phyloP scores from a whole-genome alignment of 768 basidiomycete species.

The Suillus decipiens region DNA sequence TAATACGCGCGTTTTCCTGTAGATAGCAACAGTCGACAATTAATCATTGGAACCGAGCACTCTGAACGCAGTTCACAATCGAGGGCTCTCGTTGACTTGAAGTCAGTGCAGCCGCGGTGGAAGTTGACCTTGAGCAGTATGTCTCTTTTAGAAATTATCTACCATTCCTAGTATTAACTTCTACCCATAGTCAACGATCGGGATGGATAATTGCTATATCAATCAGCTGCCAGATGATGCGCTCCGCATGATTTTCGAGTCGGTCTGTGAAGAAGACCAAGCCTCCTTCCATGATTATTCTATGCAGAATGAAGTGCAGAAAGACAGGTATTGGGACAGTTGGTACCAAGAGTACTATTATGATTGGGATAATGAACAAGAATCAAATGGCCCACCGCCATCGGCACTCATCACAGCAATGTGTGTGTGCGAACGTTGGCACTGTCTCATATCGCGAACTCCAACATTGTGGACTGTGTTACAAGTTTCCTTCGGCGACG shows the following conservation, averaged over 20 bases:
- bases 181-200: background rate
- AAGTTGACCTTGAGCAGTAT: background rate
- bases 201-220: background rate
- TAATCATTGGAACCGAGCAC: background rate
- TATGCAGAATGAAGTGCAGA: background rate
- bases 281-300: background rate
- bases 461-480: background rate
- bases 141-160: background rate
- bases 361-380: background rate
- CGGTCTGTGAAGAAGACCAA: constrained; percentile 2
- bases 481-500: background rate
- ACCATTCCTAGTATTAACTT: background rate
- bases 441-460: background rate
- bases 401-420: background rate
- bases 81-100: background rate
- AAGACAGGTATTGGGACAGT: background rate
- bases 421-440: background rate
- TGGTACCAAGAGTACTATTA: background rate
- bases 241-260: background rate
- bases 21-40: background rate
- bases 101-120: background rate
- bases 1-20: background rate
- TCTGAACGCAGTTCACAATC: background rate
- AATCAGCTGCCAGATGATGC: background rate
- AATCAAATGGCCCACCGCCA: background rate